Conservation (phyloP, 1,284 basidiomycete species). For the Rhodofomes roseus region DNA sequence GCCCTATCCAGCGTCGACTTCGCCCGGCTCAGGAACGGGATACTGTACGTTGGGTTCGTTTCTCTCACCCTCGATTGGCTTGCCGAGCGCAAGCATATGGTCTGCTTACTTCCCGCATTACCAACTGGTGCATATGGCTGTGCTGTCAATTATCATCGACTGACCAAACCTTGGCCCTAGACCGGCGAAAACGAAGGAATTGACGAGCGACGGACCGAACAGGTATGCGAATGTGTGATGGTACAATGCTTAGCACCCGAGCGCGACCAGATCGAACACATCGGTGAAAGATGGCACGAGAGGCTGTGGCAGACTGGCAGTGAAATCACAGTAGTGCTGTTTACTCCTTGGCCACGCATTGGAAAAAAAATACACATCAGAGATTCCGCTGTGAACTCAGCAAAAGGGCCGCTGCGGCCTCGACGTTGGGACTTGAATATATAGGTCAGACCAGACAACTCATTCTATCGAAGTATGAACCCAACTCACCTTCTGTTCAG, state of each 20-base stretch:
- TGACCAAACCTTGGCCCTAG: neutral
- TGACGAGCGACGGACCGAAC: neutral
- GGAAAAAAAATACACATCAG: neutral
- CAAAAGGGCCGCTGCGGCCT: slow-evolving; percentile 79
- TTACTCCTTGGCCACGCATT: neutral
- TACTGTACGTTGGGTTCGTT: neutral
- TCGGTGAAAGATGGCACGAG: neutral
- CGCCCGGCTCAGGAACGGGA: neutral
- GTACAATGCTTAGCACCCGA: neutral
- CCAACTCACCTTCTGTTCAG: slow-evolving; percentile 82
- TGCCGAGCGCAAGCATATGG: neutral
- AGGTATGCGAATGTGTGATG: neutral
- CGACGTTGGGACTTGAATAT: slow-evolving; percentile 60
- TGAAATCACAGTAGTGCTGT: neutral
- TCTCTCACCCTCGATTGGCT: neutral
- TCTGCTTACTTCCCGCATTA: neutral
- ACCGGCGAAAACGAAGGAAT: neutral
- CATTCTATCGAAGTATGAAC: too few relatives aligned
- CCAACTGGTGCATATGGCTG: neutral
- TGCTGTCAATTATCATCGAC: neutral
- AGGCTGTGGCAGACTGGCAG: neutral
- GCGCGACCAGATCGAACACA: neutral
- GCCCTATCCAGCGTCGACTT: neutral
- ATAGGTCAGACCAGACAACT: neutral
- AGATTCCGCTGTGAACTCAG: slow-evolving; percentile 40